phyloP scores from a whole-genome alignment of 345 rosid genomes.

The Pugionium cornutum region DNA sequence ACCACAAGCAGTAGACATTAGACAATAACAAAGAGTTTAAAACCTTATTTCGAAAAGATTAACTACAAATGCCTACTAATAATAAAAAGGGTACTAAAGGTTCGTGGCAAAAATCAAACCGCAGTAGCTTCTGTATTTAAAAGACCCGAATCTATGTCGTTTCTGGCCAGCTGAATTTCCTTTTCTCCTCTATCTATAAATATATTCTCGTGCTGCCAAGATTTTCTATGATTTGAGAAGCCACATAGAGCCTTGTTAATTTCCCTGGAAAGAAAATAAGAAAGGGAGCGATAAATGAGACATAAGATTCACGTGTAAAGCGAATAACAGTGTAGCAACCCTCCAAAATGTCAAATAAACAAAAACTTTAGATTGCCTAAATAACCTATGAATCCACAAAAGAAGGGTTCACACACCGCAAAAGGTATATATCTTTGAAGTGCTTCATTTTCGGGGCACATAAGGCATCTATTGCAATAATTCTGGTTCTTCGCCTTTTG shows the following conservation, averaged over 20 bases:
- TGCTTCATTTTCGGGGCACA: slow-evolving; percentile 59
- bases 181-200: slow-evolving; percentile 36
- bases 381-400: slow-evolving; percentile 21
- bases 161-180: slow-evolving; percentile 38
- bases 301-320: slow-evolving; percentile 9
- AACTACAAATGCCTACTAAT: not conserved
- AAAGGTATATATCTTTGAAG: slow-evolving; percentile 48
- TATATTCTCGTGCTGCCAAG: slow-evolving; percentile 40
- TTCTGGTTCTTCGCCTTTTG: slow-evolving; percentile 63
- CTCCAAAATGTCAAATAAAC: slow-evolving; percentile 10
- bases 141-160: slow-evolving; percentile 30
- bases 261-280: slow-evolving; percentile 67
- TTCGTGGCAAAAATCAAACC: slow-evolving; percentile 27
- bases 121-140: slow-evolving; percentile 19
- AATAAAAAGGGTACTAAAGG: slow-evolving; percentile 4
- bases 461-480: slow-evolving; percentile 83
- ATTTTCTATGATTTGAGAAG: slow-evolving; percentile 56
- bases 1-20: slow-evolving; percentile 19
- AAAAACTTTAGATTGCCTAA: slow-evolving; percentile 12
- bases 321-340: slow-evolving; percentile 1
- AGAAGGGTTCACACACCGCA: slow-evolving; percentile 57
- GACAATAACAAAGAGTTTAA: not conserved
- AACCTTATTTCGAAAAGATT: slow-evolving; percentile 11
- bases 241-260: slow-evolving; percentile 91
- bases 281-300: slow-evolving; percentile 14